Conservation (phyloP, 1,284 basidiomycete species). For the Peniophora sp. region DNA sequence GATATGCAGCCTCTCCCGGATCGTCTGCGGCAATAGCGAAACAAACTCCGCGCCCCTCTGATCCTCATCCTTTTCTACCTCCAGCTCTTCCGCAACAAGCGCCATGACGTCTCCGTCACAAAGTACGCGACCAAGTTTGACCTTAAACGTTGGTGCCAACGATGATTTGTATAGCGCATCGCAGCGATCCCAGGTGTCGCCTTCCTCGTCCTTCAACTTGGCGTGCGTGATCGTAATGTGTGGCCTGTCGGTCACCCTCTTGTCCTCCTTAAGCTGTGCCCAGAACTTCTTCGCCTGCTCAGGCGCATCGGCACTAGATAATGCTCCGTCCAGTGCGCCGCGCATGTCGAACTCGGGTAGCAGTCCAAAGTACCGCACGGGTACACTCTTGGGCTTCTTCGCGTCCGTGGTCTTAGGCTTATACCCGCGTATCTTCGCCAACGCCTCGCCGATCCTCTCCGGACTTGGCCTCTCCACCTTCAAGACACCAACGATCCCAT, state of each 20-base stretch:
- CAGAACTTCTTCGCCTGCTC: slow-evolving; percentile 37
- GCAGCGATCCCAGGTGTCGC: slow-evolving; percentile 64
- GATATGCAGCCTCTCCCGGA: slow-evolving; percentile 63
- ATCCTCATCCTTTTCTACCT: slow-evolving; percentile 20
- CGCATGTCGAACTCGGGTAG: slow-evolving; percentile 65
- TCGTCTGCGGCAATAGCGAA: slow-evolving; percentile 35
- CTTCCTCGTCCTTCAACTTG: slow-evolving; percentile 42
- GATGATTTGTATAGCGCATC: slow-evolving; percentile 33
- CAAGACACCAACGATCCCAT: slow-evolving; percentile 44
- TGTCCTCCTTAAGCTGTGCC: slow-evolving; percentile 32
- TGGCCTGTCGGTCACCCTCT: slow-evolving; percentile 55
- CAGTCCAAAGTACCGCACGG: slow-evolving; percentile 70
- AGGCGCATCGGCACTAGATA: slow-evolving; percentile 20
- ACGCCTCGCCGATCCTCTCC: slow-evolving; percentile 52
- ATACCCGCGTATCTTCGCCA: slow-evolving; percentile 50
- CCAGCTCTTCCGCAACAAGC: slow-evolving; percentile 52
- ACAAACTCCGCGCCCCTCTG: slow-evolving; percentile 42
- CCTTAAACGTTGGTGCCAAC: slow-evolving; percentile 48
- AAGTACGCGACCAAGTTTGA: slow-evolving; percentile 57
- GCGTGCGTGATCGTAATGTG: slow-evolving; percentile 87
- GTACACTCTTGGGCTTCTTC: slow-evolving; percentile 23
- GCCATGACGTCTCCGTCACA: slow-evolving; percentile 84
- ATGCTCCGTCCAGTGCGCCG: slow-evolving; percentile 31
- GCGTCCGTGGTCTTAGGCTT: slow-evolving; percentile 25
- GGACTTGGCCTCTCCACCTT: slow-evolving; percentile 45